phyloP scores from a whole-genome alignment of 495 filamentous ascomycete genomes.

The Tuber melanosporum region DNA sequence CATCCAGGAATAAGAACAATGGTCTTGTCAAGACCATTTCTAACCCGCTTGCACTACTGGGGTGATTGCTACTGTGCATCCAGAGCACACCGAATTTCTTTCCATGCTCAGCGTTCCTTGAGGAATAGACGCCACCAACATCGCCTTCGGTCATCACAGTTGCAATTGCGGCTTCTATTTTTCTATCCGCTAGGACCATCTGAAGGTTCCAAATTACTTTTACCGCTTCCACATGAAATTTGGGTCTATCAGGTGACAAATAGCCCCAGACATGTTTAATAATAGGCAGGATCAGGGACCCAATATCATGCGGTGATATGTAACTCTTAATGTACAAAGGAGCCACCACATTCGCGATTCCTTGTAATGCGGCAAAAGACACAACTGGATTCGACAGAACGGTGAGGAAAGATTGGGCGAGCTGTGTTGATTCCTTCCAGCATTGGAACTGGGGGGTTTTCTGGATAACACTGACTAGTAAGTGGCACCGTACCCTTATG shows the following conservation, averaged over 20 bases:
- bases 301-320: conserved; percentile 44
- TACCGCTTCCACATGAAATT: conserved; percentile 88
- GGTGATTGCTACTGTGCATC: conserved; percentile 68
- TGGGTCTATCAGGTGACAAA: conserved; percentile 70
- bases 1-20: conserved; percentile 74
- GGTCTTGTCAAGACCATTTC: conserved; percentile 74
- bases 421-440: conserved; percentile 22
- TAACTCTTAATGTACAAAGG: conserved; percentile 39
- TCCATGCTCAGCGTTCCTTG: conserved; percentile 52
- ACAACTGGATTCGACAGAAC: conserved; percentile 26
- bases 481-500: conserved; percentile 31
- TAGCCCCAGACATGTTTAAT: conserved; percentile 69
- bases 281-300: conserved; percentile 59
- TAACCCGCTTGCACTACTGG: conserved; percentile 53
- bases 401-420: conserved; percentile 27
- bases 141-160: conserved; percentile 59
- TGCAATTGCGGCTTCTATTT: conserved; percentile 73
- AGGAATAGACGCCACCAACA: conserved; percentile 49
- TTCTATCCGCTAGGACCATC: conserved; percentile 53
- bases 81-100: conserved; percentile 66
- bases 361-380: conserved; percentile 37
- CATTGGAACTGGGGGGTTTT: conserved; percentile 33
- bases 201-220: conserved; percentile 81
- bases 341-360: conserved; percentile 36
- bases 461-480: conserved; percentile 36